A percentile compares a stretch with the other conserved stretches of the same genome.
Evolutionary conservation across 805 yeast genomes (phyloP).

Genomic region (Nakazawaea anatomiae): DNA sequence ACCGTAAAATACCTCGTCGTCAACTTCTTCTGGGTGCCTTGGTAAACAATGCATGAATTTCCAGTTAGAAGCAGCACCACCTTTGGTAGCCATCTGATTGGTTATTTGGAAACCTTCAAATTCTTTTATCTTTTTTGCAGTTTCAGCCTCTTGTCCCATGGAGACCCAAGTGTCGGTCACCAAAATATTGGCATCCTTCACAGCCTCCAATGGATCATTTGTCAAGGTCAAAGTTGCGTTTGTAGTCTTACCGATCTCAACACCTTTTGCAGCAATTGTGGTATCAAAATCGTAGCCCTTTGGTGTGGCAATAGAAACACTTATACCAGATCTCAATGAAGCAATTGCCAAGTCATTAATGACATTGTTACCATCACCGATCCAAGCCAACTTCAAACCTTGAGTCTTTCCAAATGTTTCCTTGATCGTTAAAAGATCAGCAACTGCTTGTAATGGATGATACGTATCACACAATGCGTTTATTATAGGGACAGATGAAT

Average conservation of each 20-base stretch:
- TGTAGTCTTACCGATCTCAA: constrained; percentile 41
- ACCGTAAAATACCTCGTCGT: constrained; percentile 87
- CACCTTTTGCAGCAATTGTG: constrained; percentile 49
- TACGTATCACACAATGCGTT: constrained; percentile 89
- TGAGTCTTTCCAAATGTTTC: constrained; percentile 60
- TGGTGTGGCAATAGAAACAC: constrained; percentile 83
- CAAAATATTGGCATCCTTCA: constrained; percentile 67
- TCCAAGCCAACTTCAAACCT: constrained; percentile 83
- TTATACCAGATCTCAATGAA: constrained; percentile 75
- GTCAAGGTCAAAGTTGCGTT: constrained; percentile 51
- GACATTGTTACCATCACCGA: constrained; percentile 95
- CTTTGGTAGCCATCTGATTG: constrained; percentile 48
- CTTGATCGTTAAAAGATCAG: constrained; percentile 82
- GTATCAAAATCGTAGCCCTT: constrained; percentile 57
- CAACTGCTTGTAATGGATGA: constrained; percentile 94
- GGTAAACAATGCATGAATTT: constrained; percentile 98
- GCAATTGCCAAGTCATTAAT: constrained; percentile 91
- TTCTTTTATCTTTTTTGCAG: constrained; percentile 62
- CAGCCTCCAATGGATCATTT: constrained; percentile 72
- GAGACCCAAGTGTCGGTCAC: constrained; percentile 98
- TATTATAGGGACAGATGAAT: constrained; percentile 86
- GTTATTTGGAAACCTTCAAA: constrained; percentile 87
- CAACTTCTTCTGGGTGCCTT: constrained; percentile 90
- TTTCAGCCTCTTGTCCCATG: constrained; percentile 94
- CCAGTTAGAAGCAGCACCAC: constrained; percentile 61